These are phyloP conservation scores for Ustilago xerochloae DNA, from an alignment of 1,284 basidiomycete species.

Conservation along the genomic window DNA sequence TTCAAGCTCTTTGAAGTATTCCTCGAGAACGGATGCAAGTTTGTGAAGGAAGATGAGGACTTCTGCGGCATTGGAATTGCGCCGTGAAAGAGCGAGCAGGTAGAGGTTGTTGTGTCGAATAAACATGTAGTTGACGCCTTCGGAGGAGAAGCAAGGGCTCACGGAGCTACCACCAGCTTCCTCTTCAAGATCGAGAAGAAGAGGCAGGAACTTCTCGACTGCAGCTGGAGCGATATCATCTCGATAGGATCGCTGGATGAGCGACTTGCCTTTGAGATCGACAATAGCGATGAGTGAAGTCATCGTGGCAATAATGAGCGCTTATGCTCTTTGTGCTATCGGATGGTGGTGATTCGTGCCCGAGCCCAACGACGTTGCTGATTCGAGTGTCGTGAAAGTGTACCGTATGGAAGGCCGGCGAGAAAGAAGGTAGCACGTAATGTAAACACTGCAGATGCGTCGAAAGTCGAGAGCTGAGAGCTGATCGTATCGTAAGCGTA, in stretches of 20 bases:
- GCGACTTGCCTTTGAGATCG: slow-evolving; percentile 97
- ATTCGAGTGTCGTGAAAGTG: neutral
- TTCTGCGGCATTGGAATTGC: slow-evolving; percentile 95
- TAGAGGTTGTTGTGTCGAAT: slow-evolving; percentile 98
- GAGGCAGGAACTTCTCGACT: slow-evolving; percentile 92
- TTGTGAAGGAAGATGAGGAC: slow-evolving; percentile 97
- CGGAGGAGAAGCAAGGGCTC: slow-evolving; percentile 87
- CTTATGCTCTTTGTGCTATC: no score
- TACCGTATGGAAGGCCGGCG: no score
- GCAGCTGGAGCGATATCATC: slow-evolving; percentile 91
- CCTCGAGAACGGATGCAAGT: slow-evolving; percentile 80
- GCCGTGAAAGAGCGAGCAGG: slow-evolving; percentile 91
- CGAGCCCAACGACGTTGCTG: no score
- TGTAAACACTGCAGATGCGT: no score
- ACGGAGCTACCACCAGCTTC: slow-evolving; percentile 80
- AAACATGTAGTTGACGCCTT: slow-evolving; percentile 90
- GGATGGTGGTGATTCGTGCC: neutral
- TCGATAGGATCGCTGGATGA: slow-evolving; percentile 96
- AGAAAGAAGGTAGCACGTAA: no score
- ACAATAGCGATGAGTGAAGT: slow-evolving; percentile 82
- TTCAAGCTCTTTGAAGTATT: slow-evolving; percentile 99
- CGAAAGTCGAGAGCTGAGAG: no score
- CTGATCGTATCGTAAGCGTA: no score
- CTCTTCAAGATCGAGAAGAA: slow-evolving; percentile 96
- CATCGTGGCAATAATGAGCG: slow-evolving; percentile 52